phyloP scores from a whole-genome alignment of 106 monocot species.

The Allium sativum region DNA sequence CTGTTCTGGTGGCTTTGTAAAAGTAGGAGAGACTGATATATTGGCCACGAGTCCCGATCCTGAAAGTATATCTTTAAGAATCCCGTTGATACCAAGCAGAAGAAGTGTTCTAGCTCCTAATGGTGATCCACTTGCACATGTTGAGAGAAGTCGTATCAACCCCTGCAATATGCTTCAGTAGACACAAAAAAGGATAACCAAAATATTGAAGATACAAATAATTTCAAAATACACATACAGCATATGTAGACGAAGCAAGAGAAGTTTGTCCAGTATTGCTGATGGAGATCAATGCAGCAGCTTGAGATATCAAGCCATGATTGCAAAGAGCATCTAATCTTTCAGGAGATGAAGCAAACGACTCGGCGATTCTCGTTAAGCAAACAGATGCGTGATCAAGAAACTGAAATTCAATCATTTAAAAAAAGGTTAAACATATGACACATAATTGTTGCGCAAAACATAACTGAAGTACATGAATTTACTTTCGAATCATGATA shows the following conservation, averaged over 20 bases:
- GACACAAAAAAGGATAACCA: background rate
- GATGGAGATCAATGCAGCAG: slow-evolving; percentile 73
- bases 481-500: slow-evolving; percentile 88
- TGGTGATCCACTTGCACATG: slow-evolving; percentile 93
- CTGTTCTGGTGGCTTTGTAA: slow-evolving; percentile 89
- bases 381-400: slow-evolving; percentile 81
- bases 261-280: slow-evolving; percentile 86
- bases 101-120: slow-evolving; percentile 80
- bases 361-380: slow-evolving; percentile 75
- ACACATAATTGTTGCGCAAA: no score
- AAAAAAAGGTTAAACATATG: no score
- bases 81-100: slow-evolving; percentile 82
- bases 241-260: slow-evolving; percentile 82
- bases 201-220: background rate
- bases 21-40: slow-evolving; percentile 70
- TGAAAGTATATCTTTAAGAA: slow-evolving; percentile 85
- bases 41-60: slow-evolving; percentile 71
- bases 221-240: slow-evolving; percentile 21
- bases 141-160: slow-evolving; percentile 85
- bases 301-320: slow-evolving; percentile 86
- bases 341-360: slow-evolving; percentile 81
- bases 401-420: slow-evolving; percentile 41
- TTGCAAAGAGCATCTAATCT: slow-evolving; percentile 85
- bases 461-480: no score
- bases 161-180: slow-evolving; percentile 36